Conservation (phyloP, 2,329 filamentous ascomycete genomes). For the Diaporthe caulivora region DNA sequence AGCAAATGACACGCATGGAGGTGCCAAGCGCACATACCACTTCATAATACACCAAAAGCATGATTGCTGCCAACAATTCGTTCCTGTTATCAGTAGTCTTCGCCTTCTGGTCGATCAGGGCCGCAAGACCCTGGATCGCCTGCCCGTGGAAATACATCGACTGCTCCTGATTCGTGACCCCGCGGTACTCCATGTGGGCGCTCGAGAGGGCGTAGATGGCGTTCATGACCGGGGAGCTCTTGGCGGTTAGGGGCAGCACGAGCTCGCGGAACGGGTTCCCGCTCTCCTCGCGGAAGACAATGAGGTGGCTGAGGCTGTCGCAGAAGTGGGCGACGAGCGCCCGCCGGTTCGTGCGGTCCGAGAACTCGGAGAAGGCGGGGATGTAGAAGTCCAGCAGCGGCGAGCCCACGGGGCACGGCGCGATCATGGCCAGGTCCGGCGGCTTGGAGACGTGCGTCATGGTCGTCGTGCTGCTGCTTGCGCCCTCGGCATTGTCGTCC, state of each 20-base stretch:
- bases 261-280: constrained; percentile 74
- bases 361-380: constrained; percentile 70
- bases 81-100: constrained; percentile 60
- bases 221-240: constrained; percentile 75
- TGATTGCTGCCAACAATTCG: constrained; percentile 71
- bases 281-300: constrained; percentile 72
- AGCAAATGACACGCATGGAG: constrained; percentile 31
- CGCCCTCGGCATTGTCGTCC: constrained; percentile 15
- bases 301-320: constrained; percentile 73
- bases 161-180: constrained; percentile 64
- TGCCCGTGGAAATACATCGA: constrained; percentile 71
- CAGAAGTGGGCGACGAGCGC: constrained; percentile 72
- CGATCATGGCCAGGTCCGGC: constrained; percentile 56
- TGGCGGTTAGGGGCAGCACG: constrained; percentile 69
- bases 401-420: constrained; percentile 53
- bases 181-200: constrained; percentile 82
- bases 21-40: constrained; percentile 59
- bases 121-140: constrained; percentile 69
- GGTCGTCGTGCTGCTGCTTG: constrained; percentile 12
- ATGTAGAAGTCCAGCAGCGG: constrained; percentile 63
- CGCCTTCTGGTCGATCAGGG: constrained; percentile 66
- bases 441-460: constrained; percentile 45
- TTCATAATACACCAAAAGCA: constrained; percentile 74
- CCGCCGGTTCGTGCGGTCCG: constrained; percentile 64
- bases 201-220: constrained; percentile 87